Base-by-base conservation (phyloP, 306 rosid species). In the Rubus parviflorus region DNA sequence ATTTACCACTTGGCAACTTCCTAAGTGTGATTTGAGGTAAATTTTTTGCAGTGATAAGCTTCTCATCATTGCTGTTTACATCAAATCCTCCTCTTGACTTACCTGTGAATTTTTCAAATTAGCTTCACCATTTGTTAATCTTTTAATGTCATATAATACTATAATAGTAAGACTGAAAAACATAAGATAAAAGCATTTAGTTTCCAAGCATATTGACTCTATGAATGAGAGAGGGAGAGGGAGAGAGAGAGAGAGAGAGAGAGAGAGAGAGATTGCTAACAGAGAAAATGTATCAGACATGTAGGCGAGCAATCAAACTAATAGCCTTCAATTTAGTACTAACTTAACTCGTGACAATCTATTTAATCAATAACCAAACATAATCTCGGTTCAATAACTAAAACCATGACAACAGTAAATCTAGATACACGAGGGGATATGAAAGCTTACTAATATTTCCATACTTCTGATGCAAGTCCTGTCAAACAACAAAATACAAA, bases 401-500 rank as follows among this genome's bases (percentile, higher is more conserved):
- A 42, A 73, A 8, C 12, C 57, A 41, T 52, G 41, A 20, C 6
- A n/a, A 35, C 12, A 22, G 20, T 15, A 63, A 45, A 70, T 73
- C 70, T 43, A 43, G 19, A 40, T 25, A 65, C 41, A 7, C 13
- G 60, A 45, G 54, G 60, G 35, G 72, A 69, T 74, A 77, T n/a
- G 40, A 54, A 45, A 37, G 49, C 88, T 71, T 70, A 85, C 88
- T n/a, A 11, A 22, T 61, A 22, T 57, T 76, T 61, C 81, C 83
- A 74, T 60, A 45, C 73, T 78, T 79, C 77, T 82, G 72, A 73
- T 13, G 80, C 63, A 89, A 83, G 79, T 91, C 96, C 93, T 91
- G 83, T 58, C 47, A 75, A 48, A 72, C 54, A 68, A 58, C 6
- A 63, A 16, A 17, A 63, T 64, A 64, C 7, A 64, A 74, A 56